phyloP scores from a whole-genome alignment of 768 basidiomycete species.

The Dioszegia crocea region DNA sequence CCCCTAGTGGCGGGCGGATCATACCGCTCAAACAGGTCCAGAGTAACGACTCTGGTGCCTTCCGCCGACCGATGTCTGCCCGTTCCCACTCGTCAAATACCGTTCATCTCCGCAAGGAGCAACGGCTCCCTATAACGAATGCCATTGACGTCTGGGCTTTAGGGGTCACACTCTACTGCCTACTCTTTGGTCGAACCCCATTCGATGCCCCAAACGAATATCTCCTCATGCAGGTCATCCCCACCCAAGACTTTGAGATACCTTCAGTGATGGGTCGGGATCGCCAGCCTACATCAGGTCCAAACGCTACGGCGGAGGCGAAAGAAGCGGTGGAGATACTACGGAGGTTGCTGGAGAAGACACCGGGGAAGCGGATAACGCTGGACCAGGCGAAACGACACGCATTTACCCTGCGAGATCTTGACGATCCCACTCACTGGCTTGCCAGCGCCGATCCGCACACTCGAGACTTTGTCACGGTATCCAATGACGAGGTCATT shows the following conservation, averaged over 20 bases:
- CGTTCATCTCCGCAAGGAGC: slow-evolving; percentile 13
- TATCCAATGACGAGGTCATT: slow-evolving; percentile 72
- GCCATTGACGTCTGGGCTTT: slow-evolving; percentile 98
- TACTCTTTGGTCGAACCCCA: slow-evolving; percentile 81
- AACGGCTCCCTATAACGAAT: slow-evolving; percentile 65
- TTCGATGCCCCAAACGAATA: slow-evolving; percentile 71
- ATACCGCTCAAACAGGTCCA: slow-evolving; percentile 32
- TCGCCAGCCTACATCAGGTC: slow-evolving; percentile 53
- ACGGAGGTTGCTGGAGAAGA: slow-evolving; percentile 75
- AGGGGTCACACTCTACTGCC: slow-evolving; percentile 90
- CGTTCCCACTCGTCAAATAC: slow-evolving; percentile 28
- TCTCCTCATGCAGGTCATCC: slow-evolving; percentile 70
- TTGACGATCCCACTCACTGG: slow-evolving; percentile 68
- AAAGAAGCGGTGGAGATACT: slow-evolving; percentile 66
- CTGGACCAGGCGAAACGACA: slow-evolving; percentile 71
- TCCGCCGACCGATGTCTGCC: slow-evolving; percentile 15
- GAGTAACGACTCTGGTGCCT: slow-evolving; percentile 31
- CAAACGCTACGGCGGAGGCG: slow-evolving; percentile 53
- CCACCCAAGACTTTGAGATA: slow-evolving; percentile 68
- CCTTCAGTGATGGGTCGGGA: slow-evolving; percentile 71
- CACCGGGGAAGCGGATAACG: slow-evolving; percentile 66
- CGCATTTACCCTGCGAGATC: slow-evolving; percentile 56
- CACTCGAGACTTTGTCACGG: slow-evolving; percentile 56
- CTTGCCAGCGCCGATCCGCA: slow-evolving; percentile 60
- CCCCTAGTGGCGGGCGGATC: slow-evolving; percentile 5